Base-by-base conservation (phyloP, 2,329 filamentous ascomycete species). In the Trematosphaeria pertusa region DNA sequence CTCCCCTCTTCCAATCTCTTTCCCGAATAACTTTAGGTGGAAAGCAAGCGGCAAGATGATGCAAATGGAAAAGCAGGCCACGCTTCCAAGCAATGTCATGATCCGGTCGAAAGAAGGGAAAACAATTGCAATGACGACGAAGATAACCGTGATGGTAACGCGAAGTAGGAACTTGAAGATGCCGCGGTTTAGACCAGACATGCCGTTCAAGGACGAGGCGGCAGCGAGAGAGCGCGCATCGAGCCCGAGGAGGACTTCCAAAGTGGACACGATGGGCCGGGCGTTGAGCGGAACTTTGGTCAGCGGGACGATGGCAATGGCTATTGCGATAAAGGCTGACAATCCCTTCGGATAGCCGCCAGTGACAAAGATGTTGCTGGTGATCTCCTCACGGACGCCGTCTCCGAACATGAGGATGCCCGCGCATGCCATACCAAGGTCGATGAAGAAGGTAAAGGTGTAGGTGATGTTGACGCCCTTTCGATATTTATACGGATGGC, bases 351-450 rank as follows among this genome's bases (percentile, higher is more conserved):
- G 90, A 67, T 96, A 97, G 43, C 87, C 87, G 5, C 80, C 73
- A 1, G 85, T 87, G 41, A 81, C 78, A 56, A 97, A 83, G 50
- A 99, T 87, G 73, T 96, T 97, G 63, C 88, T 87, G 0, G 94
- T 97, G 67, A 97, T 87, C 70, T 95, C 91, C 54, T 96, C 92
- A 46, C 81, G 82, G 43, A 96, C 89, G n/a, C 77, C 81, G 58
- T 96, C 89, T 50, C 93, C 93, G 70, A 97, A 99, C 93, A 99
- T 97, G 55, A 97, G 80, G 47, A 94, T 82, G 30, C 94, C 93
- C 9, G 89, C 83, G 34, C 94, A 82, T 19, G 91, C 92, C 67
- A 96, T 91, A 35, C 85, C 82, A 19, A 87, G 80, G 69, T 97
- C 93, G 10, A 97, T 81, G 15, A 89, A 66, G 69, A 90, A 93